Percentiles rank a stretch among this genome's conserved stretches.
Evolutionary conservation across 176 grass and related monocot genomes (phyloP).

Genomic region (Cymbopogon citratus): DNA sequence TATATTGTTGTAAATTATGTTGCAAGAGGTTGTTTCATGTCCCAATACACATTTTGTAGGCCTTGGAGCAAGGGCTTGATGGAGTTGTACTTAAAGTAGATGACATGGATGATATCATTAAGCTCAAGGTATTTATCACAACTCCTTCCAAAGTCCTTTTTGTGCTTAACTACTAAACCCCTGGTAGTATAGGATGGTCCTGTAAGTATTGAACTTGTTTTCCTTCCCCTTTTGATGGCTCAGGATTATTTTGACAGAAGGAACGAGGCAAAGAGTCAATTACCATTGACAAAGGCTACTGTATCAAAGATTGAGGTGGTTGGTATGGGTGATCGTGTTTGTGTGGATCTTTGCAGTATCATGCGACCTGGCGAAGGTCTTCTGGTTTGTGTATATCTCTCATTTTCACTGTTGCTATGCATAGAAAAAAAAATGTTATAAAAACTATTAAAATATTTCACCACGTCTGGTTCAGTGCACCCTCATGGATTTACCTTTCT

Average conservation of each 20-base stretch:
- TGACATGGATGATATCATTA: conserved; percentile 70
- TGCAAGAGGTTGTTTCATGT: conserved; percentile 1
- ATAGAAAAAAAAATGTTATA: not conserved
- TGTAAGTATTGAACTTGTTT: conserved; percentile 14
- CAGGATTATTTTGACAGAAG: conserved; percentile 95
- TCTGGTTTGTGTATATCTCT: conserved; percentile 65
- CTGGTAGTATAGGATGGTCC: not conserved
- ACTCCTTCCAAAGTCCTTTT: not conserved
- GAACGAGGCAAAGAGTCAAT: conserved; percentile 56
- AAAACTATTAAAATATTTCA: not conserved
- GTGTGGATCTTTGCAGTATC: conserved; percentile 93
- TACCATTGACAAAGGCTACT: conserved; percentile 65
- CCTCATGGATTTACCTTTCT: not conserved
- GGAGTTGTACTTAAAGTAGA: conserved; percentile 84
- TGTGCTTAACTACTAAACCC: conserved; percentile 7
- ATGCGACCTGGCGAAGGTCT: conserved; percentile 92
- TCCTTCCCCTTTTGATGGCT: conserved; percentile 37
- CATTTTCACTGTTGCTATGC: not conserved
- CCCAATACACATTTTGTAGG: conserved; percentile 37
- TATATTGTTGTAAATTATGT: not conserved
- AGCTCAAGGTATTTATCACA: conserved; percentile 59
- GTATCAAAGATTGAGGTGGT: conserved; percentile 70
- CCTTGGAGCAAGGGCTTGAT: conserved; percentile 92
- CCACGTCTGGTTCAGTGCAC: not conserved
- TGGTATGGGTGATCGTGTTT: conserved; percentile 93